Conservation (phyloP, 345 rosid species). For the Eucalyptus tenuipes region DNA sequence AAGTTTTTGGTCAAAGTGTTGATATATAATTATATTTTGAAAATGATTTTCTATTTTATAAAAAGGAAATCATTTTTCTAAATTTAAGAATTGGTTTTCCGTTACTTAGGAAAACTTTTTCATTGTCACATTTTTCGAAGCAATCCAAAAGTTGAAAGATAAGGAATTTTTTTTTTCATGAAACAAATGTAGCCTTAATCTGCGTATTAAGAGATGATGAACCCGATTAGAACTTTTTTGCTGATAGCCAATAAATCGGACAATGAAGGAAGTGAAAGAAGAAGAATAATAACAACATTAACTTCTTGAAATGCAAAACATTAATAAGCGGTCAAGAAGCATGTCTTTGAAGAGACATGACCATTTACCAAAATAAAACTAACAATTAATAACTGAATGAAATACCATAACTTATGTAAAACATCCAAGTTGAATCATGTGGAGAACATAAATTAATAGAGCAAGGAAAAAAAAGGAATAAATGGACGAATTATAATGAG, state of each 20-base stretch:
- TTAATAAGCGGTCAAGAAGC: background rate
- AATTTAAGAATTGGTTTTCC: background rate
- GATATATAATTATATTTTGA: background rate
- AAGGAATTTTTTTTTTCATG: background rate
- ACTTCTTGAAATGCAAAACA: background rate
- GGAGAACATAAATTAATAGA: background rate
- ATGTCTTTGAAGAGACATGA: background rate
- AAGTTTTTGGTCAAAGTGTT: background rate
- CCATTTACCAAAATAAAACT: background rate
- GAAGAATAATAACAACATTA: background rate
- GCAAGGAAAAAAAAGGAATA: background rate
- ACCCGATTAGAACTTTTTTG: background rate
- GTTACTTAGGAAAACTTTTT: background rate
- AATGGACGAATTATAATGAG: background rate
- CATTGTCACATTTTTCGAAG: background rate
- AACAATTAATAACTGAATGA: background rate
- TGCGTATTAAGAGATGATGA: background rate
- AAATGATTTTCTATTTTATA: background rate
- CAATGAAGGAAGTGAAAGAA: background rate
- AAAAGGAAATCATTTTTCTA: background rate
- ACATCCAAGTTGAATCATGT: background rate
- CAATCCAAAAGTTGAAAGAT: background rate
- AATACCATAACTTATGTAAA: background rate
- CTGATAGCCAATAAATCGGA: background rate
- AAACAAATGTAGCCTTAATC: no score